Percentiles rank a stretch among this genome's conserved stretches.
These are phyloP conservation scores for Aspergillus steynii DNA, from an alignment of 495 filamentous ascomycete species.

Conservation along the genomic window DNA sequence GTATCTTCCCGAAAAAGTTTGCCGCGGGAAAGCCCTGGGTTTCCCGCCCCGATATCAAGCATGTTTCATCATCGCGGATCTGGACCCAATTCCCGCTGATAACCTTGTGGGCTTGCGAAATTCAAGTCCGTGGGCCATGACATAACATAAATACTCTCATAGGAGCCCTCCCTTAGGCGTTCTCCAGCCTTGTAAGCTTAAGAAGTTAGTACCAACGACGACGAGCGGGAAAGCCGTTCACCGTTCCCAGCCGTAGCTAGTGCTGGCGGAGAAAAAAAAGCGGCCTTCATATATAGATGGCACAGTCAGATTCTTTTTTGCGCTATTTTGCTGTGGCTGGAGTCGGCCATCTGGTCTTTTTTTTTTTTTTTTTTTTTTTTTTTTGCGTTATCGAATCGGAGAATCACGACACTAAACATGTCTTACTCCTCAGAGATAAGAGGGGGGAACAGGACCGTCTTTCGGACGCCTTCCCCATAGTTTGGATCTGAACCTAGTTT, in stretches of 20 bases:
- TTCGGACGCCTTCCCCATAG: slow-evolving; percentile 62
- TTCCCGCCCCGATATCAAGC: slow-evolving; percentile 37
- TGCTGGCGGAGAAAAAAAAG: slow-evolving; percentile 19
- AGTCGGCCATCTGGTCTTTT: background rate
- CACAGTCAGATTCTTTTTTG: background rate
- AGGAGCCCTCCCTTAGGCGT: slow-evolving; percentile 11
- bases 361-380: background rate
- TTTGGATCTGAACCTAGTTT: slow-evolving; percentile 58
- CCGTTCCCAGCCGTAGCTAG: slow-evolving; percentile 10
- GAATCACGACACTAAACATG: slow-evolving; percentile 5
- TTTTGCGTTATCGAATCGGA: slow-evolving; percentile 4
- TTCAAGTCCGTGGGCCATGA: slow-evolving; percentile 24
- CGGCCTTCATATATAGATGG: background rate
- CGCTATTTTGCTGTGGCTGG: background rate
- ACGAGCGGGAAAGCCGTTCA: slow-evolving; percentile 13
- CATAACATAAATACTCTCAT: slow-evolving; percentile 19
- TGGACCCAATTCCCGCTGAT: slow-evolving; percentile 33
- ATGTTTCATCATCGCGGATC: slow-evolving; percentile 16
- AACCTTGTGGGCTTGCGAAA: slow-evolving; percentile 32
- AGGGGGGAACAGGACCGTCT: slow-evolving; percentile 57
- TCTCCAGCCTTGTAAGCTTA: slow-evolving; percentile 17
- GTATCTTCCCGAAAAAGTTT: slow-evolving; percentile 30
- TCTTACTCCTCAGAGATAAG: slow-evolving; percentile 49
- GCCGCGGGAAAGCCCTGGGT: slow-evolving; percentile 39
- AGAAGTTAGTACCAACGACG: slow-evolving; percentile 15